A percentile compares a stretch with the other conserved stretches of the same genome.
Evolutionary conservation across 2,329 filamentous ascomycete species (phyloP).

Genomic region (Thielaviopsis populi): DNA sequence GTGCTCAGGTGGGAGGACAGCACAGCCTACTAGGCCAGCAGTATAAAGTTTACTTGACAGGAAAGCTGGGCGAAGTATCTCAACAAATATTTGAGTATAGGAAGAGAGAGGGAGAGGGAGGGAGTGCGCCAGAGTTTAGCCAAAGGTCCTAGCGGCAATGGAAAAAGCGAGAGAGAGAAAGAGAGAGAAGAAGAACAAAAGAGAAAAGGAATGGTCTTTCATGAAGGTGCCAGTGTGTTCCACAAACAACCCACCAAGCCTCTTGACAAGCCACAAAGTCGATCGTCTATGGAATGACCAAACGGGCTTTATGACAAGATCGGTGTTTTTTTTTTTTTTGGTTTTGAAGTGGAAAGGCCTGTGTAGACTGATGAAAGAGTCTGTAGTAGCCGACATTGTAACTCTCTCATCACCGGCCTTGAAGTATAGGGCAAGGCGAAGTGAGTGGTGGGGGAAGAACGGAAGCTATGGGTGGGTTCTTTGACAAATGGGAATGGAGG

Average conservation of each 20-base stretch:
- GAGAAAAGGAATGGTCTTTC: background rate
- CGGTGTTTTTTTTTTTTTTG: background rate
- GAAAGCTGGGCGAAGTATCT: background rate
- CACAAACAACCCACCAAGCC: background rate
- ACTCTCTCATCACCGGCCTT: background rate
- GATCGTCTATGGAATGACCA: no score
- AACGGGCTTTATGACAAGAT: background rate
- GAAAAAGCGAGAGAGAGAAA: background rate
- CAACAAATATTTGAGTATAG: background rate
- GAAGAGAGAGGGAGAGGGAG: background rate
- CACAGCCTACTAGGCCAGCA: background rate
- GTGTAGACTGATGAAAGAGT: background rate
- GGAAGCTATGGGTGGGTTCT: background rate
- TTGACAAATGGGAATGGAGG: background rate
- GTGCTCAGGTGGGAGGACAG: background rate
- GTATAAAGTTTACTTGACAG: background rate
- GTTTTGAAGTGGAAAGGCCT: background rate
- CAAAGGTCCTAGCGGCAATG: background rate
- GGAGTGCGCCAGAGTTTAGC: background rate
- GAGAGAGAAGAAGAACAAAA: background rate
- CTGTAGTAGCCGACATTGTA: no score
- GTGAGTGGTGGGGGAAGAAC: background rate
- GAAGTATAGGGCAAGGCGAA: background rate
- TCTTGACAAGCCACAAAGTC: background rate
- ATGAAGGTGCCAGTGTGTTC: background rate